phyloP scores from a whole-genome alignment of 2,329 filamentous ascomycete genomes.

The Apiospora malaysiana region DNA sequence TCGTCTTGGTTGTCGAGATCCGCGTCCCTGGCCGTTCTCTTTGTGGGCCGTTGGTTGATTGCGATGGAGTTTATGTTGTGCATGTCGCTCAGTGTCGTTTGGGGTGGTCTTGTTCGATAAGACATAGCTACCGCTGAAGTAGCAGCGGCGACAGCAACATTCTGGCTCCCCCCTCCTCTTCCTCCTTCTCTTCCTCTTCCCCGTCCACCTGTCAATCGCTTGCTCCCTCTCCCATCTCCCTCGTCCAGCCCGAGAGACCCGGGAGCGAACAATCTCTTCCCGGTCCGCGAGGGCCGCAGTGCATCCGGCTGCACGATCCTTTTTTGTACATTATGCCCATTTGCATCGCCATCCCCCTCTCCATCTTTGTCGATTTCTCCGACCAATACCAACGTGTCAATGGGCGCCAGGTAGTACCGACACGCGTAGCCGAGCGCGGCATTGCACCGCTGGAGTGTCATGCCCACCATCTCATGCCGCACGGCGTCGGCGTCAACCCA shows the following conservation, averaged over 20 bases:
- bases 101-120: neutral
- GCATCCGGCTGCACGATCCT: conserved; percentile 5
- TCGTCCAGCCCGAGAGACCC: neutral
- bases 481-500: conserved; percentile 24
- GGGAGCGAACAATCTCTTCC: neutral
- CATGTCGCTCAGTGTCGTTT: neutral
- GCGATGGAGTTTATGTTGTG: neutral
- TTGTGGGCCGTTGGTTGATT: neutral
- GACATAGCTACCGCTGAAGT: neutral
- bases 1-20: neutral
- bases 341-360: neutral
- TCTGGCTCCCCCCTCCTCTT: neutral
- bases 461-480: conserved; percentile 25
- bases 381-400: neutral
- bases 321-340: neutral
- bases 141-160: neutral
- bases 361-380: neutral
- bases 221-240: neutral
- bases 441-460: conserved; percentile 21
- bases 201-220: neutral
- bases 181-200: neutral
- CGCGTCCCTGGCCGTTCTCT: neutral
- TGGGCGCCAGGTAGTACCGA: conserved; percentile 22
- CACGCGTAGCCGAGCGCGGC: conserved; percentile 21
- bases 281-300: neutral